A percentile compares a stretch with the other conserved stretches of the same genome.
phyloP scores from a whole-genome alignment of 768 basidiomycete species.

The Phaeotremella fagi region DNA sequence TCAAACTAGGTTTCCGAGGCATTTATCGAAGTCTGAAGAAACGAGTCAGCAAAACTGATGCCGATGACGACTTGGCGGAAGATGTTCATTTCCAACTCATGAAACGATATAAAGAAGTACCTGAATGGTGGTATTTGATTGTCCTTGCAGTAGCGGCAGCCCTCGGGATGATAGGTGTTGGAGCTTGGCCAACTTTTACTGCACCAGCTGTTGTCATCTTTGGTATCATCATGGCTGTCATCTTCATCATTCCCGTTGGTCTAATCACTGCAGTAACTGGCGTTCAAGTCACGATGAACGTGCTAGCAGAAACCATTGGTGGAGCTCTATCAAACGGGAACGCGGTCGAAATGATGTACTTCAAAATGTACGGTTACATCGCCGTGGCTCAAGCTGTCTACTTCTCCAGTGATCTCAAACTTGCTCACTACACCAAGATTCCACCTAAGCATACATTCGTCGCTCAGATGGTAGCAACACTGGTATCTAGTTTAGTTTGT shows the following conservation, averaged over 20 bases:
- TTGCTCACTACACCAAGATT: constrained; percentile 65
- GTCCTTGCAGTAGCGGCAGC: constrained; percentile 54
- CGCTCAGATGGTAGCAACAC: constrained; percentile 49
- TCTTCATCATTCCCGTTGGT: constrained; percentile 57
- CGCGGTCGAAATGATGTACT: constrained; percentile 50
- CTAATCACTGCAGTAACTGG: constrained; percentile 67
- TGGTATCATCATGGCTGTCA: constrained; percentile 47
- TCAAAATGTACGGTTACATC: constrained; percentile 58
- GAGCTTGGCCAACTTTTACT: constrained; percentile 32
- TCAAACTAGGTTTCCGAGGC: constrained; percentile 10
- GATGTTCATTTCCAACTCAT: constrained; percentile 27
- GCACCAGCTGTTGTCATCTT: constrained; percentile 26
- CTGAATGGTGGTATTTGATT: constrained; percentile 60
- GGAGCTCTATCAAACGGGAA: constrained; percentile 48
- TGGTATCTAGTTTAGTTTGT: constrained; percentile 47
- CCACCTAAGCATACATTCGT: constrained; percentile 75
- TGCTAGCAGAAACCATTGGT: constrained; percentile 51
- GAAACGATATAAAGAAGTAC: constrained; percentile 40
- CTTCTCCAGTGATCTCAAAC: constrained; percentile 71
- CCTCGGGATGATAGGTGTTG: constrained; percentile 53
- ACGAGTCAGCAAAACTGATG: neutral
- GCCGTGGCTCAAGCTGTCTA: constrained; percentile 61
- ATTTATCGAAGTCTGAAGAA: constrained; percentile 6
- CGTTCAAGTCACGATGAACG: constrained; percentile 48
- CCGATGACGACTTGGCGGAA: constrained; percentile 15